Percentiles rank a stretch among this genome's conserved stretches.
These are phyloP conservation scores for Acacia acuminata DNA, from an alignment of 306 rosid genomes.

Conservation along the genomic window DNA sequence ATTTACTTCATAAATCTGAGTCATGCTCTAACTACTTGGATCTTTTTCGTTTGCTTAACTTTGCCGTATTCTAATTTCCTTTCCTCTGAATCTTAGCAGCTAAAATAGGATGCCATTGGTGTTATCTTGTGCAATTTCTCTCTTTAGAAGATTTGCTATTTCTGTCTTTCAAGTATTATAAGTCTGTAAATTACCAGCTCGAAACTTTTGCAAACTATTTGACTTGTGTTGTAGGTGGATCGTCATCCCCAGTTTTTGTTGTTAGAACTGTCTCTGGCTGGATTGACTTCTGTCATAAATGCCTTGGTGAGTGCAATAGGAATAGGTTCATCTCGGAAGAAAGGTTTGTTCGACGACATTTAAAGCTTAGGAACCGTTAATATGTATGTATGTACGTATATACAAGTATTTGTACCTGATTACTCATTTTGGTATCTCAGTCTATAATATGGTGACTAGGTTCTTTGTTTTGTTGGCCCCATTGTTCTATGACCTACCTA, in stretches of 20 bases:
- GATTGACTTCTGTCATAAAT: slow-evolving; percentile 88
- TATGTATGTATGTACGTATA: slow-evolving; percentile 21
- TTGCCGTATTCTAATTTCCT: neutral
- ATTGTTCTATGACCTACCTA: slow-evolving; percentile 28
- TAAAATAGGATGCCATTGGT: neutral
- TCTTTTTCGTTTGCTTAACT: slow-evolving; percentile 6
- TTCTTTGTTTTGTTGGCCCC: neutral
- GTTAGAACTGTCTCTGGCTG: slow-evolving; percentile 81
- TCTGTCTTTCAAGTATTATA: neutral
- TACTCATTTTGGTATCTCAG: slow-evolving; percentile 14
- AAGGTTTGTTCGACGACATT: slow-evolving; percentile 70
- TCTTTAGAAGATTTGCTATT: neutral
- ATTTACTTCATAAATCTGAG: neutral
- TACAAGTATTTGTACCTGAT: slow-evolving; percentile 16
- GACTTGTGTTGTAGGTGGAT: slow-evolving; percentile 67
- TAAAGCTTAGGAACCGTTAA: slow-evolving; percentile 70
- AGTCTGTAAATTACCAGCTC: slow-evolving; percentile 10
- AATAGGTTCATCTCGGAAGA: slow-evolving; percentile 73
- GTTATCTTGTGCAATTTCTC: neutral
- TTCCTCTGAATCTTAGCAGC: neutral
- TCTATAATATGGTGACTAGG: slow-evolving; percentile 28
- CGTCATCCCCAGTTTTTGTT: slow-evolving; percentile 82
- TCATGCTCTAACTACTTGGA: neutral
- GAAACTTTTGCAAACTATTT: slow-evolving; percentile 14
- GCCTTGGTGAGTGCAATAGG: slow-evolving; percentile 72